A percentile compares a stretch with the other conserved stretches of the same genome.
phyloP scores from a whole-genome alignment of 208 protist genomes.

The Leishmania mexicana region DNA sequence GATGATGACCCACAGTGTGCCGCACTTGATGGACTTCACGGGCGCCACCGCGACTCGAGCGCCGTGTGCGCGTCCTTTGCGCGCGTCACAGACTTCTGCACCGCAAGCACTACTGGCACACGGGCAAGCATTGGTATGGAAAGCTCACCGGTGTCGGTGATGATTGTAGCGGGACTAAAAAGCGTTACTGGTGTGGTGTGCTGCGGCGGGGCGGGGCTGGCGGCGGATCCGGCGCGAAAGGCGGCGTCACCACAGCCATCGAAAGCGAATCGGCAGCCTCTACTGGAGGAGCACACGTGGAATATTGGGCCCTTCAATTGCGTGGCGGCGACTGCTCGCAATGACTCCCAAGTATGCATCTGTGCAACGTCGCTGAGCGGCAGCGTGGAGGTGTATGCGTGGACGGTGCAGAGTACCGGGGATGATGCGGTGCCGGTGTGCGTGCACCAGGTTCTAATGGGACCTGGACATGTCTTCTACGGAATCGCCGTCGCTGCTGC shows the following conservation, averaged over 20 bases:
- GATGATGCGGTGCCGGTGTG: conserved; percentile 8
- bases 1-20: neutral
- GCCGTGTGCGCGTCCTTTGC: conserved; percentile 11
- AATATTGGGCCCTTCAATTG: conserved; percentile 18
- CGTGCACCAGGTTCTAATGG: conserved; percentile 27
- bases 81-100: conserved; percentile 19
- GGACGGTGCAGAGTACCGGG: neutral
- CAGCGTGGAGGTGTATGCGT: conserved; percentile 29
- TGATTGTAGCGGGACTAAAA: conserved; percentile 17
- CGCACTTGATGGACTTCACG: too few relatives aligned
- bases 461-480: conserved; percentile 22
- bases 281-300: conserved; percentile 18
- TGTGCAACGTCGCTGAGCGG: conserved; percentile 15
- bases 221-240: neutral
- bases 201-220: neutral
- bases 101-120: neutral
- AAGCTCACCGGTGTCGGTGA: neutral
- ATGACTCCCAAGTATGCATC: neutral
- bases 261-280: neutral
- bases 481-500: neutral
- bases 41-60: neutral
- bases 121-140: neutral
- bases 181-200: conserved; percentile 17
- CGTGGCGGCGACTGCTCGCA: conserved; percentile 4
- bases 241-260: neutral